Conservation (phyloP, 148 eudicot species). For the Vaccinium vitisidaea region DNA sequence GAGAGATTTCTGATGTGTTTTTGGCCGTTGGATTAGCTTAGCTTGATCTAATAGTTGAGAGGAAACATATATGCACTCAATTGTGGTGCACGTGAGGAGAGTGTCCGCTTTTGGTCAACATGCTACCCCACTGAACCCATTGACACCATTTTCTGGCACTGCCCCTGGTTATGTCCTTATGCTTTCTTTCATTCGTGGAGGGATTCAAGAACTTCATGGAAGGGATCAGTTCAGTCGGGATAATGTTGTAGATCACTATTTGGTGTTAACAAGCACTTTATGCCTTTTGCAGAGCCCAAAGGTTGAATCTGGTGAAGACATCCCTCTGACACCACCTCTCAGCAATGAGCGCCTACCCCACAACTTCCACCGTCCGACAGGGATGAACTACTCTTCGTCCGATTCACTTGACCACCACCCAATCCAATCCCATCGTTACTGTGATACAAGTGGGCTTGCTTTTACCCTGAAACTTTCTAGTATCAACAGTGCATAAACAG, state of each 20-base stretch:
- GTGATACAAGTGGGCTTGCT: constrained; percentile 54
- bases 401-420: constrained; percentile 63
- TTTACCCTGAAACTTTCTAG: constrained; percentile 79
- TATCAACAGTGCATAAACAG: constrained; percentile 70
- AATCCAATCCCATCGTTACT: constrained; percentile 34
- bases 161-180: background rate
- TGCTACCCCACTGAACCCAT: background rate
- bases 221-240: background rate
- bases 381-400: constrained; percentile 54
- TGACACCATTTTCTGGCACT: background rate
- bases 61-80: too few relatives aligned
- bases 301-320: constrained; percentile 56
- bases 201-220: background rate
- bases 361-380: constrained; percentile 46
- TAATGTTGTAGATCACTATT: background rate
- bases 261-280: background rate
- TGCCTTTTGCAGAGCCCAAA: constrained; percentile 51
- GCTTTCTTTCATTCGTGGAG: background rate
- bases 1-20: background rate
- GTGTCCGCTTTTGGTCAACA: background rate
- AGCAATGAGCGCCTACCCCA: constrained; percentile 62
- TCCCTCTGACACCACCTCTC: constrained; percentile 83
- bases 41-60: too few relatives aligned
- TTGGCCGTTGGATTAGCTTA: background rate
- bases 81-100: too few relatives aligned